Base-by-base conservation (phyloP, 148 eudicot species). In the Camellia sinensis region DNA sequence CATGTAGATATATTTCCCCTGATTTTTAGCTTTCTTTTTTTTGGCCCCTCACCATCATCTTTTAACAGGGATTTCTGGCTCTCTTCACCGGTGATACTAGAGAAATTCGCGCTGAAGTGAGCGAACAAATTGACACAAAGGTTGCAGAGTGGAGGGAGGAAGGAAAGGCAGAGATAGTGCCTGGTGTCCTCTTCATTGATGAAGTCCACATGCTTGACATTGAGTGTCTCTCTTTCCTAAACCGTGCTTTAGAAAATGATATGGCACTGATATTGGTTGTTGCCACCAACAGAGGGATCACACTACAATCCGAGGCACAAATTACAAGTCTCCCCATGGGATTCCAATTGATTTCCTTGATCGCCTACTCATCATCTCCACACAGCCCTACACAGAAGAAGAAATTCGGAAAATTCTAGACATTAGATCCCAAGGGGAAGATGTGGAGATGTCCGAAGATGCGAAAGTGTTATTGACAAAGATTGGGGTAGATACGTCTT, bases 151-250 rank as follows among this genome's bases (percentile, higher is more conserved):
- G 98, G 99, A 85, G 98, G 75, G 98, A 96, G 82, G 99, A 94
- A 88, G 99, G 99, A 53, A 96, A 94, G 82, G 97, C 99, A 21
- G 99, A 96, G 84, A 92, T 96, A 53, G 87, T 96, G 19, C 98
- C 97, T 4, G 99, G 99, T 56, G 99, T 96, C 52, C 91, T 93
- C 80, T 96, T 96, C 89, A 93, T 96, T 12, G 99, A 96, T 45
- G 99, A 94, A 90, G 99, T 96, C 41, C 99, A 96, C 86, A 96
- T 96, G 99, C 85, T 96, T 41, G 99, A 96, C 75, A 85, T 94
- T 0, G 98, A 96, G 87, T 96, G 99, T 82, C 94, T 96, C 68
- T 96, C 99, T n/a, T 96, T 96, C 86, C 84, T 96, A 13, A 96
- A 96, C 77, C 95, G 99, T 6, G 99, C 99, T 68, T 59, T 96